phyloP scores from a whole-genome alignment of 2,329 filamentous ascomycete species.

The Bertia moriformis region DNA sequence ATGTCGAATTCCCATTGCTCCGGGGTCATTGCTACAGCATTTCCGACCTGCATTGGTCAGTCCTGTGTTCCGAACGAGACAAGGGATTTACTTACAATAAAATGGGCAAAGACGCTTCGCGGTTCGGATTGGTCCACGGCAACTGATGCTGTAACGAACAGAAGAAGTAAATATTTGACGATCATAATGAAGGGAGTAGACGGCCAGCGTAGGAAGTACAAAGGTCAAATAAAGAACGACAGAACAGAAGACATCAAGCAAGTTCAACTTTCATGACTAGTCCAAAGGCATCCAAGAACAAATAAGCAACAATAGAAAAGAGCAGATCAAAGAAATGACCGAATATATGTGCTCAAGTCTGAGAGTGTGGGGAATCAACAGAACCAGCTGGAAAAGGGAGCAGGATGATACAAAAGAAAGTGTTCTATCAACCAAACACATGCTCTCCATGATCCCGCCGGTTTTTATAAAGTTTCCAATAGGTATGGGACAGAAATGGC shows the following conservation, averaged over 20 bases:
- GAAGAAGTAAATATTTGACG: not conserved
- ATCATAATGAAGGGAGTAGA: not conserved
- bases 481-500: too few relatives aligned
- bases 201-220: not conserved
- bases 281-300: too few relatives aligned
- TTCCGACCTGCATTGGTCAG: slow-evolving; percentile 9
- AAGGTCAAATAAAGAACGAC: not conserved
- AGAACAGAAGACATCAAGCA: not conserved
- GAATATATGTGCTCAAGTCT: too few relatives aligned
- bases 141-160: not conserved
- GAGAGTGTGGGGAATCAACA: too few relatives aligned
- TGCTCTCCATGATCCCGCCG: too few relatives aligned
- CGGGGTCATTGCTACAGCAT: slow-evolving; percentile 18
- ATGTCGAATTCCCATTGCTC: slow-evolving; percentile 31
- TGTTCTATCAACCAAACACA: too few relatives aligned
- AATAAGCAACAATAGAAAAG: too few relatives aligned
- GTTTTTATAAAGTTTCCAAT: too few relatives aligned
- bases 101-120: slow-evolving; percentile 11
- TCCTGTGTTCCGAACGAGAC: not conserved
- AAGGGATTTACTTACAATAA: slow-evolving; percentile 8
- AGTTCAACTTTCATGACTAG: too few relatives aligned
- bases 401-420: too few relatives aligned
- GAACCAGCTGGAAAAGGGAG: too few relatives aligned
- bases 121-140: not conserved
- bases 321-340: too few relatives aligned